Conservation (phyloP, 495 filamentous ascomycete species). For the Tuber calosporum region DNA sequence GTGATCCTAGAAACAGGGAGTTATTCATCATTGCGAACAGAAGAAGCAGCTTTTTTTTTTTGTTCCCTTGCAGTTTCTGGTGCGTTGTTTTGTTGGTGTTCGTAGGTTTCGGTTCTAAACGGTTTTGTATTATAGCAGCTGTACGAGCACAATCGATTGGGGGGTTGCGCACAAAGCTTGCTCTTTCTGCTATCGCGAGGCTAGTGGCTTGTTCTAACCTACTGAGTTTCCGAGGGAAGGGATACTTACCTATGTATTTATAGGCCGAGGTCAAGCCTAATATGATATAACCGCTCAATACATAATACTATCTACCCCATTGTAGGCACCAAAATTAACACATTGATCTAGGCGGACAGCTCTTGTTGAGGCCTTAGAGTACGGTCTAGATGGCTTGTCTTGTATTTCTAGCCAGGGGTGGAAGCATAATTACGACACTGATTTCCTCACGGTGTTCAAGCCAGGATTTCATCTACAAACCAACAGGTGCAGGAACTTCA, state of each 20-base stretch:
- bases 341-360: slow-evolving; percentile 25
- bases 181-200: not conserved
- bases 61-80: too few species aligned
- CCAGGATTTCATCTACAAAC: slow-evolving; percentile 13
- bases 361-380: slow-evolving; percentile 28
- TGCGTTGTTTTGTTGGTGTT: too few species aligned
- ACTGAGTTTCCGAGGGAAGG: slow-evolving; percentile 23
- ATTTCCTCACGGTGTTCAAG: slow-evolving; percentile 4
- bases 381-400: slow-evolving; percentile 30
- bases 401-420: slow-evolving; percentile 12
- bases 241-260: slow-evolving; percentile 30
- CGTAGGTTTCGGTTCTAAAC: too few species aligned
- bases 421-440: slow-evolving; percentile 20
- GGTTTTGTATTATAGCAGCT: slow-evolving; percentile 22
- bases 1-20: too few species aligned
- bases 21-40: too few species aligned
- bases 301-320: not conserved
- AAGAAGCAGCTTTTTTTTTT: too few species aligned
- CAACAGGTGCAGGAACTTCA: slow-evolving; percentile 4
- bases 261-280: not conserved
- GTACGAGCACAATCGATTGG: slow-evolving; percentile 45
- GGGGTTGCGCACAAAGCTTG: slow-evolving; percentile 43
- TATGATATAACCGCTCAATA: slow-evolving; percentile 6
- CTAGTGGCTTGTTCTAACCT: not conserved
- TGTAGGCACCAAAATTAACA: not conserved